Evolutionary conservation across 495 filamentous ascomycete genomes (phyloP), one percentile per base, ranked within the genome.

Genomic region (Clavariopsis aquatica): DNA sequence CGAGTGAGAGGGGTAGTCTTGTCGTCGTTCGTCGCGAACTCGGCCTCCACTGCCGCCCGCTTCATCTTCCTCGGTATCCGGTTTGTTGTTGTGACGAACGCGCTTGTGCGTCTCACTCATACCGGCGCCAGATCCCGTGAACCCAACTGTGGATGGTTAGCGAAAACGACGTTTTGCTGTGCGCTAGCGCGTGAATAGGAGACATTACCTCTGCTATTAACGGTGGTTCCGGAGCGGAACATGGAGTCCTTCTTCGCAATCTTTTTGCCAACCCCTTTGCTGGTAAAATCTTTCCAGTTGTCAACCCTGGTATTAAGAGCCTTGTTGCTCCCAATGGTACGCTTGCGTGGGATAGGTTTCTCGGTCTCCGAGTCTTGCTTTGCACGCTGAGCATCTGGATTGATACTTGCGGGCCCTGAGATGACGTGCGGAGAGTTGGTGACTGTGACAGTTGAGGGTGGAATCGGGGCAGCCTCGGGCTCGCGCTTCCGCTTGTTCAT

Each of bases 101-200:
- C 94, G 81, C 41, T 87, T 84, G 26, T 87, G 85, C 74, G 96
- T 93, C 72, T 96, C 96, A 69, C 91, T 89, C 94, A 97, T 97
- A 57, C 86, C 81, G 72, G 94, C 90, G 34, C 94, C 94, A 43
- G 92, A 96, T 43, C 94, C 94, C 17, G 92, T 96, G 71, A 97
- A 96, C 17, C 94, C 94, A 66, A 98, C 94, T 96, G 57, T 62
- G 24, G 49, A 65, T 64, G 2, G 71, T 84, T 75, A 83, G 78
- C 41, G 49, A 34, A 56, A 20, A 53, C 70, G 23, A 53, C 70
- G 72, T 66, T 38, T 13, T 23, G 15, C 2, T 43, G 6, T 15
- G 9, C 3, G 38, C 38, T 6, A n/a, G 12, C 38, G 38, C 38
- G 9, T 2, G 13, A 3, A 43, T 10, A 17, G 38, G 38, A 43